Evolutionary conservation across 1,139 yeast genomes (phyloP), one percentile per base, ranked within the genome.

Genomic region (Debaryomyces sp.): DNA sequence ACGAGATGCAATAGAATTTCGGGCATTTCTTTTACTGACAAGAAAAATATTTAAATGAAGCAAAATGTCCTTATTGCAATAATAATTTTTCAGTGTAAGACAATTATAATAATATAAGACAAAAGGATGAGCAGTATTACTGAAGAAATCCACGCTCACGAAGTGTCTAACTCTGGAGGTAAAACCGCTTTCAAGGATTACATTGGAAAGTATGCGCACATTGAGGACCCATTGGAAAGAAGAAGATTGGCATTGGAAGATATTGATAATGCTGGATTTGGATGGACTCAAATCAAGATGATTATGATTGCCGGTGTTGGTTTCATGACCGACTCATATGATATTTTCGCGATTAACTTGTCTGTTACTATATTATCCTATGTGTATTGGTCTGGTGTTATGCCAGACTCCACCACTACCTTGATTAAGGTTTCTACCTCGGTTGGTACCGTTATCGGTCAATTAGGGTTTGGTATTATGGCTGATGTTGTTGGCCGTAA

Each of bases 401-500:
- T 80, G 37, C 95, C 96, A 44, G 63, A 79, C 44, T 82, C 95
- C 43, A 85, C 94, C 50, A 68, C 73, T 50, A 89, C 96, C 46
- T 75, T 89, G 59, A 71, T 90, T 56, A 90, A 90, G 72, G 94
- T 88, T 46, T 87, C 96, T 44, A 89, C 96, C 39, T 89, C 96
- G 46, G 92, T 89, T 51, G 97, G 98, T 75, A 91, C 96, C 43
- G 96, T 91, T 58, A 80, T 88, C 62, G 98, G 98, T 61, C 97
- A 91, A 75, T 68, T 91, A 50, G 80, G 87, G 48, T 94, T 92
- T 61, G 98, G 98, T 73, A 69, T 82, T 59, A 65, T 87, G 60
- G 97, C 96, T 58, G 98, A 92, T 74, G 71, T 74, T 44, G 77
- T 88, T 56, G 98, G 98, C 59, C 86, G 97, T 75, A 89, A 91